Conservation (phyloP, 2,329 filamentous ascomycete species). For the Beauveria rudraprayagi region DNA sequence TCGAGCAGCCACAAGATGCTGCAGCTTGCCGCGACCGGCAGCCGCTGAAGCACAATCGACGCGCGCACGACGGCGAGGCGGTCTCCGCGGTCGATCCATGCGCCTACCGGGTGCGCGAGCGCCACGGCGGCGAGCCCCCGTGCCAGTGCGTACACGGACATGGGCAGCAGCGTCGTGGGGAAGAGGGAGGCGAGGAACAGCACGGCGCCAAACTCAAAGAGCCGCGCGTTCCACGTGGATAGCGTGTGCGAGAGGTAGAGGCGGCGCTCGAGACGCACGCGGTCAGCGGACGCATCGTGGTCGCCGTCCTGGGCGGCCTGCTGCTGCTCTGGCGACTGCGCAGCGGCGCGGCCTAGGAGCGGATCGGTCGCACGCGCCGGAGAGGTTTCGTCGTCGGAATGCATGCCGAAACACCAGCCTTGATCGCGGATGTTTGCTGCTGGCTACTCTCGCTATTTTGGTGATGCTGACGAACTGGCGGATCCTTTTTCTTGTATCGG, state of each 20-base stretch:
- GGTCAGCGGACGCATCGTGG: neutral
- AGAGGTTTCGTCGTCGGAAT: neutral
- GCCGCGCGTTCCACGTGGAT: conserved; percentile 56
- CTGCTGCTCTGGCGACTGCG: neutral
- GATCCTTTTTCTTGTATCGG: neutral
- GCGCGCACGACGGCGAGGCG: conserved; percentile 41
- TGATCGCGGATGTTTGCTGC: neutral
- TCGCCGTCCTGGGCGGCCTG: neutral
- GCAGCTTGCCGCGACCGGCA: conserved; percentile 40
- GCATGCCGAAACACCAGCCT: neutral
- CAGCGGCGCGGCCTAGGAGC: neutral
- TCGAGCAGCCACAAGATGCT: conserved; percentile 33
- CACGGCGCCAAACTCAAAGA: conserved; percentile 56
- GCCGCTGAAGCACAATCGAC: conserved; percentile 33
- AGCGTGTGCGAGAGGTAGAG: conserved; percentile 54
- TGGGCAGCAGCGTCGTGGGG: conserved; percentile 52
- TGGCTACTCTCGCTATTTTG: neutral
- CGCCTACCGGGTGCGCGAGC: conserved; percentile 51
- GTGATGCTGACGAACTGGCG: too few relatives aligned
- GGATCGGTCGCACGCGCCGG: neutral
- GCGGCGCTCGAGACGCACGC: conserved; percentile 9
- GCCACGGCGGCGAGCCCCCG: conserved; percentile 50
- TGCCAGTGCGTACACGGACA: conserved; percentile 61
- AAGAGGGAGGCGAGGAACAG: conserved; percentile 49
- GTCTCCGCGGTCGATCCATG: conserved; percentile 47